Evolutionary conservation across 164 flowering plant genomes (phyloP).

Genomic region (Macadamia integrifolia): DNA sequence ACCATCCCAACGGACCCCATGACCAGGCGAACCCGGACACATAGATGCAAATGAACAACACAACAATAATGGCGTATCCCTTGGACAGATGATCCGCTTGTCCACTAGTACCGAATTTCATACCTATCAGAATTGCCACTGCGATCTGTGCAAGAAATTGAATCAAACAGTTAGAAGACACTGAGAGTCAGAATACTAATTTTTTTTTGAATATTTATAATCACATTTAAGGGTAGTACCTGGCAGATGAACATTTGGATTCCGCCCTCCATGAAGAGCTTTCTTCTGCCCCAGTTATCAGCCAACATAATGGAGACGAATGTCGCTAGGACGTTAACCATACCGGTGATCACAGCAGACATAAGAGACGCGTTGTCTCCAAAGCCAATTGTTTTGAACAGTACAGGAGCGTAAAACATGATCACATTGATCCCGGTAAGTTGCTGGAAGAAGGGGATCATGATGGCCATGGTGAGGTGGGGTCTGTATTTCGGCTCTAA

Average conservation of each 20-base stretch:
- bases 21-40: conserved; percentile 91
- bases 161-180: no score
- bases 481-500: conserved; percentile 57
- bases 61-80: conserved; percentile 64
- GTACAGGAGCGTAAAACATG: conserved; percentile 78
- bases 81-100: conserved; percentile 41
- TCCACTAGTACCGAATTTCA: conserved; percentile 59
- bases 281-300: conserved; percentile 63
- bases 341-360: conserved; percentile 78
- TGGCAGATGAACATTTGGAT: conserved; percentile 68
- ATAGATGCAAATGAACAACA: conserved; percentile 65
- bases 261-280: conserved; percentile 72
- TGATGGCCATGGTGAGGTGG: conserved; percentile 58
- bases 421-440: conserved; percentile 80
- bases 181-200: no score
- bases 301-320: conserved; percentile 58
- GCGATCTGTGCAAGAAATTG: conserved; percentile 25
- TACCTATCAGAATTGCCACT: conserved; percentile 49
- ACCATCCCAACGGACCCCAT: conserved; percentile 90
- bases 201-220: no score
- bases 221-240: conserved; percentile 24
- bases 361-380: conserved; percentile 48
- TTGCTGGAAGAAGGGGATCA: conserved; percentile 74
- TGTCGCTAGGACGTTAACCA: conserved; percentile 53
- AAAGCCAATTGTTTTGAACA: conserved; percentile 72